Evolutionary conservation across 176 grass and related monocot genomes (phyloP), one percentile per base, ranked within the genome.

Genomic region (Echinochloa phyllopogon): DNA sequence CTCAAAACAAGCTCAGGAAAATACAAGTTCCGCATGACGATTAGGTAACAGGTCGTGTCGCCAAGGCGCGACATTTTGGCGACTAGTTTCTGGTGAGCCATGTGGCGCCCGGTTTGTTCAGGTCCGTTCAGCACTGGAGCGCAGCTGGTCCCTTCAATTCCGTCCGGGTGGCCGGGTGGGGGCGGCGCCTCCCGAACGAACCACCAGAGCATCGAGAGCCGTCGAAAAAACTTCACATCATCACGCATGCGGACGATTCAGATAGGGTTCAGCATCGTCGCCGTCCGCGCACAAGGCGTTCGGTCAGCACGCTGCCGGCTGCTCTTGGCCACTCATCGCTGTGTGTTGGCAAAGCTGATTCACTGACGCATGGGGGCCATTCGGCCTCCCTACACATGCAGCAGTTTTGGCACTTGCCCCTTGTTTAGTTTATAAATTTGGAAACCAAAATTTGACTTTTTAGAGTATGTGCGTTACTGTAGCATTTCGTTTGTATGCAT

Each of bases 41-140:
- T 72, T 72, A 57, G 84, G 79, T 83, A 57, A 3, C 48, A n/a
- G 74, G 84, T 86, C 84, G 36, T 47, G 39, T 57, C 25, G 29
- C 29, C 51, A 15, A 16, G 64, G 14, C 1, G 40, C 39, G 39
- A 45, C 60, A 6, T 40, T 74, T 49, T 75, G 85, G 69, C 69
- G 39, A 25, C 0, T 63, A 81, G 64, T 40, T 43, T 70, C 71
- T 61, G 56, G 63, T 25, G 72, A 29, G 45, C 78, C 83, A 82
- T 86, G 64, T 72, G 64, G 51, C 37, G 12, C 62, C 60, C 67
- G 27, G 62, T 82, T 63, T 16, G 83, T 53, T 66, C 20, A 75
- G 76, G 56, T 1, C 40, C 60, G 78, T 63, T 65, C 47, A 1
- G 52, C 27, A 27, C 2, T 2, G 45, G 23, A 14, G 57, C 8